Percentiles rank a stretch among this genome's conserved stretches.
Conservation (phyloP, 2,329 filamentous ascomycete species). For the Epichloe aotearoae region DNA sequence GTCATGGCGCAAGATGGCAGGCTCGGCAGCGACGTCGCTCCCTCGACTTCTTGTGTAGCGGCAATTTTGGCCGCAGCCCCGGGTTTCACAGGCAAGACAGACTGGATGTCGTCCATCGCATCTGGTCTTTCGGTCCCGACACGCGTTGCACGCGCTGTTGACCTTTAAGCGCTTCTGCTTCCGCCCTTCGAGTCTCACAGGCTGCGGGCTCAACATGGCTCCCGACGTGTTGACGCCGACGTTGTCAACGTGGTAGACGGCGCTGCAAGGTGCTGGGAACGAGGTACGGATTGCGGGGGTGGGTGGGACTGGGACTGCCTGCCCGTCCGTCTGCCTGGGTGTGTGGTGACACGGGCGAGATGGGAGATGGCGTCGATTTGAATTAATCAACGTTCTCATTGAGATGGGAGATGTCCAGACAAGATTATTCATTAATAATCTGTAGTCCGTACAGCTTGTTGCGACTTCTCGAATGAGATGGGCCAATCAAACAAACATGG, state of each 20-base stretch:
- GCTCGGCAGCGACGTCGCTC: neutral
- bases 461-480: too few relatives aligned
- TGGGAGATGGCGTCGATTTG: too few relatives aligned
- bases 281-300: neutral
- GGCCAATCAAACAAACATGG: too few relatives aligned
- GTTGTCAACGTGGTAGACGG: neutral
- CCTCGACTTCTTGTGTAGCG: neutral
- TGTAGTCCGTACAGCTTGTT: too few relatives aligned
- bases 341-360: too few relatives aligned
- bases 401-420: too few relatives aligned
- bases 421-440: too few relatives aligned
- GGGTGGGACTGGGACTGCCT: too few relatives aligned
- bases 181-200: neutral
- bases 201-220: neutral
- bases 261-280: neutral
- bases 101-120: constrained; percentile 1
- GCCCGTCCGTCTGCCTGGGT: too few relatives aligned
- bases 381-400: too few relatives aligned
- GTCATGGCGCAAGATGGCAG: neutral
- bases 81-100: constrained; percentile 3
- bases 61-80: neutral
- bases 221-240: neutral
- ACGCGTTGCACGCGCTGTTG: constrained; percentile 2
- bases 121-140: constrained; percentile 1
- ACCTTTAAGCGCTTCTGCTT: constrained; percentile 1